phyloP scores from a whole-genome alignment of 2,329 filamentous ascomycete genomes.

The Ophiostoma sp. region DNA sequence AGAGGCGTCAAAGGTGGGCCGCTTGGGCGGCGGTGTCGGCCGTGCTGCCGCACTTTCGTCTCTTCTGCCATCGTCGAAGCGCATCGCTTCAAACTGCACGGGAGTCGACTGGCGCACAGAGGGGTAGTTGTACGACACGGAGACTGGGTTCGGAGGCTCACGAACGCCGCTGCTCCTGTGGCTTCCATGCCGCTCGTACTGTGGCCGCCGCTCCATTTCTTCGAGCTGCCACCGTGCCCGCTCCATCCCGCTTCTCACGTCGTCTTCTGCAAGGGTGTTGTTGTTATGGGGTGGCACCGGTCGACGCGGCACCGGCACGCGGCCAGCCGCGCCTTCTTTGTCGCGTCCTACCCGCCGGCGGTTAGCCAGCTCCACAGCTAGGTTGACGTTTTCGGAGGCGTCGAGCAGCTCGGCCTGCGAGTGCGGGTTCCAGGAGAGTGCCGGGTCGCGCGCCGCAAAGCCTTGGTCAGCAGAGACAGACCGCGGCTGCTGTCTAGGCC shows the following conservation, averaged over 20 bases:
- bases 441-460: constrained; percentile 55
- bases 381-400: constrained; percentile 63
- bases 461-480: constrained; percentile 33
- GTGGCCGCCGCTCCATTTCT: constrained; percentile 10
- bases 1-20: constrained; percentile 20
- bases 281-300: not conserved
- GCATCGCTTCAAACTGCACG: constrained; percentile 40
- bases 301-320: not conserved
- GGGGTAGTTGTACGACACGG: constrained; percentile 48
- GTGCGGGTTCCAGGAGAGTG: constrained; percentile 42
- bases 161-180: not conserved
- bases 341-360: constrained; percentile 56
- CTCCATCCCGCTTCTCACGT: constrained; percentile 44
- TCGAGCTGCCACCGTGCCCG: constrained; percentile 46
- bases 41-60: constrained; percentile 24
- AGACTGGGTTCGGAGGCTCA: constrained; percentile 19
- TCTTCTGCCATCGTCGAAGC: constrained; percentile 33
- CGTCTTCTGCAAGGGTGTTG: constrained; percentile 27
- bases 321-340: constrained; percentile 25
- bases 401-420: constrained; percentile 55
- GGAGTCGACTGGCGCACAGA: constrained; percentile 49
- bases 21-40: constrained; percentile 38
- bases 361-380: constrained; percentile 71
- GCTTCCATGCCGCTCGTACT: constrained; percentile 28
- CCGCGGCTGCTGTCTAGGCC: not conserved